Percentiles rank a stretch among this genome's conserved stretches.
Evolutionary conservation across 768 basidiomycete genomes (phyloP).

Genomic region (Tylopilus subfusipes): DNA sequence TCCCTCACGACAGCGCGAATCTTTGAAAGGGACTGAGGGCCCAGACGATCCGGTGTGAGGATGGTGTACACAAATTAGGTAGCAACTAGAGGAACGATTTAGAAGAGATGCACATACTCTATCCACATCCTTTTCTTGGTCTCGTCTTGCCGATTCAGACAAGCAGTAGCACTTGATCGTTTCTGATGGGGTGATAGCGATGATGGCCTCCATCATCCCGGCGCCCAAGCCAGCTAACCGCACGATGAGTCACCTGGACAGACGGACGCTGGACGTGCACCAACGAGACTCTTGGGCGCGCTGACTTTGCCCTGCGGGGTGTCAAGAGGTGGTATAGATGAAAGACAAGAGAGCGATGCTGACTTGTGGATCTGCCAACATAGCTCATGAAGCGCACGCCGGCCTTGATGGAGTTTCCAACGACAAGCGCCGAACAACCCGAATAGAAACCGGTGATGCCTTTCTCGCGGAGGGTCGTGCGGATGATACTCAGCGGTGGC

Average conservation of each 20-base stretch:
- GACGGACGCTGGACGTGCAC: constrained; percentile 31
- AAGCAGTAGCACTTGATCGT: constrained; percentile 95
- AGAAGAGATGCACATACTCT: constrained; percentile 52
- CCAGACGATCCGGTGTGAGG: constrained; percentile 31
- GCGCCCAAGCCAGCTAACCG: constrained; percentile 72
- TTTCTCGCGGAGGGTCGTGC: constrained; percentile 65
- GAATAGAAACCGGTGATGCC: constrained; percentile 90
- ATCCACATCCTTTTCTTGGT: constrained; percentile 62
- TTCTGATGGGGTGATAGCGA: constrained; percentile 96
- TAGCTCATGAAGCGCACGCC: constrained; percentile 95
- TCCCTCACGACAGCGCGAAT: constrained; percentile 68
- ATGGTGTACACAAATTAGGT: constrained; percentile 39
- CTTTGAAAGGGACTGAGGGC: constrained; percentile 41
- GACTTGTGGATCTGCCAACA: constrained; percentile 84
- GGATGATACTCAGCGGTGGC: constrained; percentile 69
- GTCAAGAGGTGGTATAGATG: not conserved
- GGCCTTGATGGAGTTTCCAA: constrained; percentile 91
- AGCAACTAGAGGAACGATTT: not conserved
- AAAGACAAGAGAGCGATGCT: constrained; percentile 12
- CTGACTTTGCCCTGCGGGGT: constrained; percentile 78
- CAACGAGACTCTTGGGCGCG: constrained; percentile 78
- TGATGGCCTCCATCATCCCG: constrained; percentile 86
- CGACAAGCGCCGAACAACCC: constrained; percentile 82
- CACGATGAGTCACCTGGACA: constrained; percentile 11
- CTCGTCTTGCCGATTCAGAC: constrained; percentile 78